Evolutionary conservation across 2,329 filamentous ascomycete species (phyloP).

Genomic region (Cercospora sp.): DNA sequence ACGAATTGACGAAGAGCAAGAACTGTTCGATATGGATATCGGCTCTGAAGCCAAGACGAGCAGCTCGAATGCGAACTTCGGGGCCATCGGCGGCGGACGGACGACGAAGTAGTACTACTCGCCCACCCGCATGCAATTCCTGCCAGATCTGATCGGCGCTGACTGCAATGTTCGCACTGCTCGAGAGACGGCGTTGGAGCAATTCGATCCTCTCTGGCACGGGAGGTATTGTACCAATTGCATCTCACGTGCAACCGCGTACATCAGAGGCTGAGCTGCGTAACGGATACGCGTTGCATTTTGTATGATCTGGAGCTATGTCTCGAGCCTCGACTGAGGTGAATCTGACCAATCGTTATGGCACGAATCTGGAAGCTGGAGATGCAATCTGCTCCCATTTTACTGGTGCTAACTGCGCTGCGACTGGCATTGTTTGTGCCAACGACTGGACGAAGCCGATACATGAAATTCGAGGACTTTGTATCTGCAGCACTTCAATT

Average conservation of each 20-base stretch:
- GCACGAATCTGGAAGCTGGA: background rate
- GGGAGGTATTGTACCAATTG: background rate
- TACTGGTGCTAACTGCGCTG: background rate
- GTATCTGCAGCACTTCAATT: background rate
- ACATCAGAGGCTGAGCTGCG: background rate
- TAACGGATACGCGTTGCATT: background rate
- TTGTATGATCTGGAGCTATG: background rate
- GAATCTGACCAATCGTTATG: background rate
- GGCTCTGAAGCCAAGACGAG: slow-evolving; percentile 18
- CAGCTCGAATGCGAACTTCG: slow-evolving; percentile 18
- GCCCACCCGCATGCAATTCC: background rate
- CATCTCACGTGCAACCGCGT: background rate
- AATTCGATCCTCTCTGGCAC: slow-evolving; percentile 2
- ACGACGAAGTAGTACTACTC: slow-evolving; percentile 20
- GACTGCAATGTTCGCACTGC: slow-evolving; percentile 1
- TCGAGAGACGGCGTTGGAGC: background rate
- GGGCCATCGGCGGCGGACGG: slow-evolving; percentile 26
- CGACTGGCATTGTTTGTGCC: background rate
- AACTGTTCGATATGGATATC: slow-evolving; percentile 31
- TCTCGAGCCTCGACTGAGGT: background rate
- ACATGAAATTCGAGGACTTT: too few species aligned
- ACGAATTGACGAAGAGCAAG: slow-evolving; percentile 30
- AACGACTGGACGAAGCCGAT: background rate
- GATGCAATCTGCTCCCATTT: background rate
- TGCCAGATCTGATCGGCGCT: background rate